A percentile compares a stretch with the other conserved stretches of the same genome.
These are phyloP conservation scores for Colletotrichum phormii DNA, from an alignment of 2,329 filamentous ascomycete genomes.

Conservation along the genomic window DNA sequence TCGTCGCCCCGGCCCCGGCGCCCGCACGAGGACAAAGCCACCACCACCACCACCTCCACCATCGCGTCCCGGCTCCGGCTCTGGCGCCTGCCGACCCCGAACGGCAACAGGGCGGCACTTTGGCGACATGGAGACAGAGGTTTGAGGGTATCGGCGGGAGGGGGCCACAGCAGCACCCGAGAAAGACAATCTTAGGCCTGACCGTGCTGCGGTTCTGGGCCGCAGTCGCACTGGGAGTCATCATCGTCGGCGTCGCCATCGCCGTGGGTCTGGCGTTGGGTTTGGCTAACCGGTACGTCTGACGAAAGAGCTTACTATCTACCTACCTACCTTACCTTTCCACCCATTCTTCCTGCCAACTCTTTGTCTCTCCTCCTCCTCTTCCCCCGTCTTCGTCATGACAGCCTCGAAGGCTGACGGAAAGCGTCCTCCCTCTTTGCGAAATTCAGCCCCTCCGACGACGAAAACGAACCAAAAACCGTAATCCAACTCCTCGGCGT, in stretches of 20 bases:
- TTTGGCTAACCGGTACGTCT: constrained; percentile 35
- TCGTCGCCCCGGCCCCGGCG: neutral
- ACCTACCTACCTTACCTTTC: neutral
- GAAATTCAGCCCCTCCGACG: constrained; percentile 1
- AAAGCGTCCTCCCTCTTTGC: neutral
- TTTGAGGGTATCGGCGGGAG: constrained; percentile 10
- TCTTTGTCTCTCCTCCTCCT: constrained; percentile 6
- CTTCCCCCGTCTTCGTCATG: neutral
- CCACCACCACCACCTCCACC: neutral
- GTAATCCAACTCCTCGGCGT: constrained; percentile 30
- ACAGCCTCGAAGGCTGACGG: constrained; percentile 34
- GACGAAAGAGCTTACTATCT: constrained; percentile 17
- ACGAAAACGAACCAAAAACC: neutral
- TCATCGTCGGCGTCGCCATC: constrained; percentile 32
- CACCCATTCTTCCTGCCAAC: neutral
- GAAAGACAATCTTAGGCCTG: constrained; percentile 32
- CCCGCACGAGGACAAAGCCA: constrained; percentile 3
- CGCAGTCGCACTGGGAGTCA: constrained; percentile 29
- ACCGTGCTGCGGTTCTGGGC: constrained; percentile 34
- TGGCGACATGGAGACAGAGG: constrained; percentile 22
- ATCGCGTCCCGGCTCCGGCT: constrained; percentile 7
- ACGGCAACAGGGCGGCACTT: neutral
- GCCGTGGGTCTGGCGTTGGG: constrained; percentile 34
- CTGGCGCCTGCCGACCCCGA: constrained; percentile 11
- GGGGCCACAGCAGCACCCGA: constrained; percentile 9